A percentile compares a stretch with the other conserved stretches of the same genome.
phyloP scores from a whole-genome alignment of 2,329 filamentous ascomycete species.

The Emergomyces orientalis region DNA sequence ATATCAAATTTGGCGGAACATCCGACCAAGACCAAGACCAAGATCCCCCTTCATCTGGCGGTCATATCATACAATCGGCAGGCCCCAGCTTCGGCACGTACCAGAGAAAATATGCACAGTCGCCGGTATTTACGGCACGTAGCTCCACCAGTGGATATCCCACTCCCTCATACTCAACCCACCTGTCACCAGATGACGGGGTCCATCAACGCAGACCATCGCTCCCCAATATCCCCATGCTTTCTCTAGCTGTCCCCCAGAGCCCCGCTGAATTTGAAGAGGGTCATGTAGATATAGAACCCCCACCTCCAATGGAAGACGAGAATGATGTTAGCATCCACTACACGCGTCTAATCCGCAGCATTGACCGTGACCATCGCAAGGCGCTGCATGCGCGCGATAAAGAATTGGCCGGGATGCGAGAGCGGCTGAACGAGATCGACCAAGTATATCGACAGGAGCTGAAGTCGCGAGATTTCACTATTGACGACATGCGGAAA shows the following conservation, averaged over 20 bases:
- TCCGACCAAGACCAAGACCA: constrained; percentile 1
- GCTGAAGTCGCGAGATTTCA: constrained; percentile 23
- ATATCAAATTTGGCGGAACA: background rate
- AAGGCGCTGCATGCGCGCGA: constrained; percentile 23
- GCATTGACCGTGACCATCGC: constrained; percentile 24
- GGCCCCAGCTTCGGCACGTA: constrained; percentile 11
- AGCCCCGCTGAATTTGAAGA: constrained; percentile 15
- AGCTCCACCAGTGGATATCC: background rate
- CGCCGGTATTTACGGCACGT: background rate
- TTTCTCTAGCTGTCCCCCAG: constrained; percentile 10
- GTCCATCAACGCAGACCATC: background rate
- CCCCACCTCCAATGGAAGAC: constrained; percentile 23
- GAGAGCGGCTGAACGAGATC: constrained; percentile 23
- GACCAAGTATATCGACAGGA: constrained; percentile 26
- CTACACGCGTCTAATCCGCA: constrained; percentile 24
- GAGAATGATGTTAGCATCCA: constrained; percentile 25
- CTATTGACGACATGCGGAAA: constrained; percentile 22
- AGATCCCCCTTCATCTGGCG: background rate
- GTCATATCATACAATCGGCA: constrained; percentile 12
- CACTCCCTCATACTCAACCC: constrained; percentile 9
- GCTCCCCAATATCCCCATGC: constrained; percentile 1
- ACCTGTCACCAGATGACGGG: constrained; percentile 12
- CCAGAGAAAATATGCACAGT: background rate
- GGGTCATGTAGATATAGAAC: constrained; percentile 14
- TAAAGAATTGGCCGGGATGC: constrained; percentile 22